These are phyloP conservation scores for Pleurotus eryngii DNA, from an alignment of 768 basidiomycete genomes.

Conservation along the genomic window DNA sequence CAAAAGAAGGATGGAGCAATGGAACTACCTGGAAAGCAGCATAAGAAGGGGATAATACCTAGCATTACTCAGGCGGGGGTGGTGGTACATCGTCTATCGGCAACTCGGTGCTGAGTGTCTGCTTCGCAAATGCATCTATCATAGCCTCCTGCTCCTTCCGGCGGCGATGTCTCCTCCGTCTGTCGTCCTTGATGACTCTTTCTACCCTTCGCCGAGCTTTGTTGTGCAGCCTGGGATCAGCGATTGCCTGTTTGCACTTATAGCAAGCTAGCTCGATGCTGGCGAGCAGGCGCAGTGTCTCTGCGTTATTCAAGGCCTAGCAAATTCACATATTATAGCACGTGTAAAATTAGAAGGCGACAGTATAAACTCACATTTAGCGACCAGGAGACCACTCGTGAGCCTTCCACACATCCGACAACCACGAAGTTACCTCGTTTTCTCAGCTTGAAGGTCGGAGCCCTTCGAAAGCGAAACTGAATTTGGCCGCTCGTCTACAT, in stretches of 20 bases:
- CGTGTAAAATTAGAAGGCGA: not conserved
- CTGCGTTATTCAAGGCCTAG: constrained; percentile 79
- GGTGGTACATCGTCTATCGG: constrained; percentile 17
- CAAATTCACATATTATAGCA: not conserved
- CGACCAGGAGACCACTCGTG: constrained; percentile 80
- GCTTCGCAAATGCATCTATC: constrained; percentile 73
- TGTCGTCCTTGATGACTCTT: constrained; percentile 81
- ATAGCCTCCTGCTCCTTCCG: constrained; percentile 83
- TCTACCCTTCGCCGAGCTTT: constrained; percentile 72
- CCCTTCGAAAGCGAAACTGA: constrained; percentile 29
- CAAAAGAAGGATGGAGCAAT: constrained; percentile 5
- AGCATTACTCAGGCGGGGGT: constrained; percentile 18
- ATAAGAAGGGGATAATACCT: not conserved
- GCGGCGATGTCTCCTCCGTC: constrained; percentile 73
- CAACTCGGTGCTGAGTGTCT: constrained; percentile 35
- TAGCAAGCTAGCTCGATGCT: constrained; percentile 86
- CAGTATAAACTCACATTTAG: constrained; percentile 57
- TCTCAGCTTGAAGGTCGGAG: constrained; percentile 79
- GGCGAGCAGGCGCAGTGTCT: constrained; percentile 77
- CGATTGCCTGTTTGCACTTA: constrained; percentile 63
- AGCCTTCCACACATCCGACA: constrained; percentile 72
- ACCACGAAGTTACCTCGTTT: constrained; percentile 87
- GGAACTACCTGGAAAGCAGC: constrained; percentile 3
- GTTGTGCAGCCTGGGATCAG: constrained; percentile 63
- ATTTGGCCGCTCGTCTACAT: not conserved